Percentiles rank a stretch among this genome's conserved stretches.
These are phyloP conservation scores for Candida pseudoviswanathii DNA, from an alignment of 1,139 yeast species.

Conservation along the genomic window DNA sequence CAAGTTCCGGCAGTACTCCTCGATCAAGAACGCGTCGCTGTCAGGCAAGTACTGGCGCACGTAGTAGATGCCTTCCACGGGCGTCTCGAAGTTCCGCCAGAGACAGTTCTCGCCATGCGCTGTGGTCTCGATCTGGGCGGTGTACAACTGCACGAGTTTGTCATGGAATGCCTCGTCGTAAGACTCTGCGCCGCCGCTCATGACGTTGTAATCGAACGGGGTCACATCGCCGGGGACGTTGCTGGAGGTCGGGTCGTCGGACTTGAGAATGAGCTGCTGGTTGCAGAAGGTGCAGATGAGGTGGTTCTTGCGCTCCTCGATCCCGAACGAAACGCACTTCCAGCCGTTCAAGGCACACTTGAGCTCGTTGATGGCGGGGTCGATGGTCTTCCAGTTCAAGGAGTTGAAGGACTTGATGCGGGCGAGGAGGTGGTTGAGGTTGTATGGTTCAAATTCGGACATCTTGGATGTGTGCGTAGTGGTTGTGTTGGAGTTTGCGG, in stretches of 20 bases:
- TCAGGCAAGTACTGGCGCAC: constrained; percentile 34
- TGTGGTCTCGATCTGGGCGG: constrained; percentile 22
- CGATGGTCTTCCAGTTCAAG: constrained; percentile 32
- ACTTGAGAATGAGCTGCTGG: constrained; percentile 30
- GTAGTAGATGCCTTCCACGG: constrained; percentile 38
- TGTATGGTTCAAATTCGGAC: constrained; percentile 37
- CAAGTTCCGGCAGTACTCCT: constrained; percentile 31
- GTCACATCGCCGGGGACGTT: too few species aligned
- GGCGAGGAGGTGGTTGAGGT: constrained; percentile 27
- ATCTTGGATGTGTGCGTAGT: constrained; percentile 15
- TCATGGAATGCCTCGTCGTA: constrained; percentile 22
- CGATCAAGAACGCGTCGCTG: constrained; percentile 32
- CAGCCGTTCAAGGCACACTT: constrained; percentile 47
- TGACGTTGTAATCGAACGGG: constrained; percentile 10
- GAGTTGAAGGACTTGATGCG: constrained; percentile 34
- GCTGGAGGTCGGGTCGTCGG: too few species aligned
- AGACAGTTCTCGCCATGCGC: constrained; percentile 39
- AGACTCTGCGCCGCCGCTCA: constrained; percentile 5
- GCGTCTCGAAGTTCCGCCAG: constrained; percentile 42
- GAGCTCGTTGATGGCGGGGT: constrained; percentile 29
- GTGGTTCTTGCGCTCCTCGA: constrained; percentile 31
- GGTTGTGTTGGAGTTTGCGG: too few species aligned
- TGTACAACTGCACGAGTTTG: constrained; percentile 27
- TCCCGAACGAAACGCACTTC: constrained; percentile 36
- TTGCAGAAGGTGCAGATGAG: constrained; percentile 39